Evolutionary conservation across 83 land plant species (phyloP).

Genomic region (Picea abies): DNA sequence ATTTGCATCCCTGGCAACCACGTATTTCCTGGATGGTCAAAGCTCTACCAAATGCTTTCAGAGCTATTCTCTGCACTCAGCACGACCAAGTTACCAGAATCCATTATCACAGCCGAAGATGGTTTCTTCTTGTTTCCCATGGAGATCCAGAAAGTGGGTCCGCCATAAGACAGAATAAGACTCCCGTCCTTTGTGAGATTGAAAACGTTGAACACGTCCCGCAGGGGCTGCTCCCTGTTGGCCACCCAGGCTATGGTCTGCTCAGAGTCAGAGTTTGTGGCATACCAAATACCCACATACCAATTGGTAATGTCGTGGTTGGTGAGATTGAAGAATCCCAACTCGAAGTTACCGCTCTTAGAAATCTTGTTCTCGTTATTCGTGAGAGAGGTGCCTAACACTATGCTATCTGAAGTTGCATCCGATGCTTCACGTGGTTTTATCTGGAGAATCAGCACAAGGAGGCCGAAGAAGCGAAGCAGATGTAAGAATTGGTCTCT

Average conservation of each 20-base stretch:
- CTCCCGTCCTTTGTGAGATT: neutral
- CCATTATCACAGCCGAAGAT: neutral
- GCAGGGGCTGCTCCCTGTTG: conserved; percentile 33
- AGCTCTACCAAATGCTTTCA: neutral
- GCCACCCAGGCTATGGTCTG: conserved; percentile 35
- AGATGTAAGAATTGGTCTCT: no score
- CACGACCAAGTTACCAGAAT: conserved; percentile 14
- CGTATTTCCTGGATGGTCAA: conserved; percentile 1
- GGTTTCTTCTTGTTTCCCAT: neutral
- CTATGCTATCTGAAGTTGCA: neutral
- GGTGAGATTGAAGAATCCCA: neutral
- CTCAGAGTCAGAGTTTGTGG: neutral
- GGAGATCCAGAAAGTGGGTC: neutral
- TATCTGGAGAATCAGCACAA: no score
- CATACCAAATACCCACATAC: conserved; percentile 27
- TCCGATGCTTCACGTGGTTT: neutral
- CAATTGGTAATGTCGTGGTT: neutral
- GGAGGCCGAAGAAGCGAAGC: no score
- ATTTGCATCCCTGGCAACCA: conserved; percentile 19
- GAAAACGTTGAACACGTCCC: neutral
- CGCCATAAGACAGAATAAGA: neutral
- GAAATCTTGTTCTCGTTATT: neutral
- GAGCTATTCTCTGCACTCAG: neutral
- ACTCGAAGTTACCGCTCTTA: neutral
- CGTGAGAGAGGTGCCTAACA: neutral